Evolutionary conservation across 345 rosid genomes (phyloP).

Genomic region (Viola odorata): DNA sequence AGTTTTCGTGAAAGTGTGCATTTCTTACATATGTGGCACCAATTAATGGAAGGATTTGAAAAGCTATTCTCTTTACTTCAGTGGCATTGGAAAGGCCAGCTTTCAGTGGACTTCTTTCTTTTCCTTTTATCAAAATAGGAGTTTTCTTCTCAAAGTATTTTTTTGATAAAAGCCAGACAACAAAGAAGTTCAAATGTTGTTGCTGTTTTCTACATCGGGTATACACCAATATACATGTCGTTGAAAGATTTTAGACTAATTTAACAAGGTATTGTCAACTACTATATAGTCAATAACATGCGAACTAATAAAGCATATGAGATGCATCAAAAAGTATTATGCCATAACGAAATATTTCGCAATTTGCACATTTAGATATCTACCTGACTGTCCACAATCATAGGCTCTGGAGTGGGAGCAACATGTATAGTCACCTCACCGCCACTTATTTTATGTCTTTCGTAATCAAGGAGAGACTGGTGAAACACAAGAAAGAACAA

Average conservation of each 20-base stretch:
- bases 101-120: too few species aligned
- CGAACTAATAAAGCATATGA: too few species aligned
- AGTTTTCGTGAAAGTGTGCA: neutral
- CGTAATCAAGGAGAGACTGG: constrained; percentile 90
- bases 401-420: constrained; percentile 45
- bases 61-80: neutral
- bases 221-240: too few species aligned
- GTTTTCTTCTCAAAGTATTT: too few species aligned
- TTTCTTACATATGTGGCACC: too few species aligned
- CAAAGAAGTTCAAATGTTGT: too few species aligned
- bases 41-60: too few species aligned
- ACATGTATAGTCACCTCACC: constrained; percentile 55
- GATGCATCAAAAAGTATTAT: neutral
- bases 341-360: neutral
- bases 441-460: constrained; percentile 55
- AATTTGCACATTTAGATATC: constrained; percentile 1
- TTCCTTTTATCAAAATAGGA: too few species aligned
- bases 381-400: constrained; percentile 60
- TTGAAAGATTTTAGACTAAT: neutral
- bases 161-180: too few species aligned
- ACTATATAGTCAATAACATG: neutral
- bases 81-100: neutral
- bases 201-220: too few species aligned
- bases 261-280: constrained; percentile 4
- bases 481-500: constrained; percentile 4